Evolutionary conservation across 148 eudicot species (phyloP).

Genomic region (Nyssa sinensis): DNA sequence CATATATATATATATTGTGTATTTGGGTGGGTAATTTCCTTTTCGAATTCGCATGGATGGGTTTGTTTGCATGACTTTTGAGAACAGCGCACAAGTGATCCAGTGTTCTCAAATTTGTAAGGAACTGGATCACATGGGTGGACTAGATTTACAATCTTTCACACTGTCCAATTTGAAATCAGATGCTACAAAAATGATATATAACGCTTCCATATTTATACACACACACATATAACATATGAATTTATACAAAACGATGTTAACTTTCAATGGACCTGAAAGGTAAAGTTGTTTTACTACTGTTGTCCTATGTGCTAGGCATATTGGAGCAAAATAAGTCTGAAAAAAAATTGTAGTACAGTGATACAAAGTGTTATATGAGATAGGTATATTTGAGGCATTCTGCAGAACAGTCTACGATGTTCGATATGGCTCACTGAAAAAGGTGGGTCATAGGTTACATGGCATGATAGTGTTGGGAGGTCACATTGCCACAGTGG

Average conservation of each 20-base stretch:
- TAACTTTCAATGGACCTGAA: no score
- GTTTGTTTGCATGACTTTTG: not conserved
- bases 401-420: no score
- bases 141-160: not conserved
- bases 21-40: not conserved
- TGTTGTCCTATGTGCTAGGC: not conserved
- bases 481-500: no score
- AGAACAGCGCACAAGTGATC: not conserved
- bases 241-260: no score
- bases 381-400: not conserved
- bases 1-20: not conserved
- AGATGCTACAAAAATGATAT: not conserved
- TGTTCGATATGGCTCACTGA: no score
- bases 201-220: not conserved
- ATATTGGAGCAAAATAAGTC: no score
- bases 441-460: no score
- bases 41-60: not conserved
- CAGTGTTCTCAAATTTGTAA: not conserved
- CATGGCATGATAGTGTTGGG: no score
- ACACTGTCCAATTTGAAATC: not conserved
- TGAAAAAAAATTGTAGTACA: no score
- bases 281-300: not conserved
- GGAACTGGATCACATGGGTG: not conserved
- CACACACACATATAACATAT: no score
- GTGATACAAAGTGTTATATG: not conserved